Evolutionary conservation across 129 eudicot species (phyloP), one percentile per base, ranked within the genome.

Genomic region (Flaveria sonorensis): DNA sequence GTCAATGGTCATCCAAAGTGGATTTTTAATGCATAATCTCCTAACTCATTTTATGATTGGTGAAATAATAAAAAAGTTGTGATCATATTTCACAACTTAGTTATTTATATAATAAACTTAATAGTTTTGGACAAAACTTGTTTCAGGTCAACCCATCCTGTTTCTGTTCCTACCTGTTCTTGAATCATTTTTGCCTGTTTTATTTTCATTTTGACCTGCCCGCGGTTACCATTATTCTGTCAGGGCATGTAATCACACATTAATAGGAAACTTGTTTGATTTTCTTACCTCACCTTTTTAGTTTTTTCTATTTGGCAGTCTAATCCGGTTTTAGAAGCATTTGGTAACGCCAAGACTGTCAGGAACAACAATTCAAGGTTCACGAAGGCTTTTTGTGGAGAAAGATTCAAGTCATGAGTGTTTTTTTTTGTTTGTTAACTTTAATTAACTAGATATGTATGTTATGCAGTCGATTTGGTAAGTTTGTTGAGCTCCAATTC

Each of bases 401-500:
- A 36, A 7, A 24, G 55, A 4, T 56, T 18, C 39, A 55, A 15
- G 0, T 62, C 13, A 19, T 11, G 28, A 71, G 32, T 65, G 40
- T 36, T 36, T 7, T 66, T 72, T 73, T 36, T 19, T n/a, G n/a
- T n/a, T 21, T 67, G 69, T 16, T 28, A 32, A 65, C 2, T 50
- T 86, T 73, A 59, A 19, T 5, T 56, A 75, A 75, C 76, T 53
- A 52, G 8, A 77, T 48, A 57, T 10, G 62, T 2, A 24, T 68
- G 30, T 79, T 61, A 40, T 61, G 68, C 92, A 93, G 98, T 75
- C 98, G 98, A 60, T 93, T 93, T 85, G 98, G 98, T 23, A 93
- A 93, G 73, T 93, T 90, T 83, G 98, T 93, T 55, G 98, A 93
- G 88, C 51, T 93, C 66, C 98, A 93, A 77, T 93, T 93, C 82